Base-by-base conservation (phyloP, 768 basidiomycete species). In the Lentinula raphanica region DNA sequence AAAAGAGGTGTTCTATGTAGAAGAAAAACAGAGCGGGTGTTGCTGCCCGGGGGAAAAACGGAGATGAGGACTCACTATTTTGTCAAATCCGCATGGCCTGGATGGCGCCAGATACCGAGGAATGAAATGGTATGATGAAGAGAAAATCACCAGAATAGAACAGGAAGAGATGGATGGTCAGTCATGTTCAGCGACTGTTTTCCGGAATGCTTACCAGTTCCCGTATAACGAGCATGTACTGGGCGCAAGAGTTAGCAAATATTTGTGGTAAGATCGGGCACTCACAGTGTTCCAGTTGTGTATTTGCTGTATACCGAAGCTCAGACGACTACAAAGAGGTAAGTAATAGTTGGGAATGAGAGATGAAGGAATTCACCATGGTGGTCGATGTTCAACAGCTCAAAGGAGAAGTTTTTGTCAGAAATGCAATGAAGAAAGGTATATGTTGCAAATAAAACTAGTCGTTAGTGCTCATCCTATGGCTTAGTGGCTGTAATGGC, bases 161-260 rank as follows among this genome's bases (percentile, higher is more conserved):
- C 38, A 32, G n/a, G n/a, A n/a, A n/a, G n/a, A n/a, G n/a, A n/a
- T n/a, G n/a, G n/a, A n/a, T n/a, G n/a, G n/a, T n/a, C n/a, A n/a
- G n/a, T n/a, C n/a, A n/a, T n/a, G n/a, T n/a, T n/a, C n/a, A n/a
- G n/a, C n/a, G n/a, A n/a, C n/a, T n/a, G n/a, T n/a, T n/a, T n/a
- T n/a, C n/a, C n/a, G n/a, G n/a, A n/a, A n/a, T n/a, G n/a, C 86
- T 46, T 63, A 92, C 92, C 94, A 38, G 96, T 99, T 42, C 96
- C 96, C 25, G 93, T 94, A 69, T 97, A 97, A 58, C 95, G 84
- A 65, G 95, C 92, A 70, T 98, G 95, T 62, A 98, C 94, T 97
- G 62, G 65, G 44, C 59, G 57, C 31, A 45, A 36, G 25, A 13
- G 5, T 21, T 46, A 21, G 36, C 53, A 25, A 7, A 62, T 44